Evolutionary conservation across 495 filamentous ascomycete species (phyloP).

Genomic region (Coniosporium apollinis): DNA sequence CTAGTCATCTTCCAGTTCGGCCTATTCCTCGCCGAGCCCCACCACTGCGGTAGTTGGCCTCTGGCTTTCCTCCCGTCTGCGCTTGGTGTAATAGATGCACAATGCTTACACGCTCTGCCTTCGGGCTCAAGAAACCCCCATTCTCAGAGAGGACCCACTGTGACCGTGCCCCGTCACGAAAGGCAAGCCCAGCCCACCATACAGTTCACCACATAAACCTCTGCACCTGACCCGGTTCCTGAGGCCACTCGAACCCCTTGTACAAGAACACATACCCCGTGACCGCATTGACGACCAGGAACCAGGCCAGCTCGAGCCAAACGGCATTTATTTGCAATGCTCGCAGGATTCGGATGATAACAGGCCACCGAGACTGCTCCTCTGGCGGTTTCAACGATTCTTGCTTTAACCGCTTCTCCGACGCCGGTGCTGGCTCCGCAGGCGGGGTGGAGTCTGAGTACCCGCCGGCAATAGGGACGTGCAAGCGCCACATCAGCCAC

Average conservation of each 20-base stretch:
- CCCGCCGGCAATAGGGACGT: slow-evolving; percentile 36
- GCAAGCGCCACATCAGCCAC: slow-evolving; percentile 84
- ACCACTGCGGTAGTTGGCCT: no score
- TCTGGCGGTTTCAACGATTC: background rate
- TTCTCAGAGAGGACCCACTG: no score
- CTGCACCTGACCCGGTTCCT: slow-evolving; percentile 66
- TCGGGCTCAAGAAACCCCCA: no score
- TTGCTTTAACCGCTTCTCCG: background rate
- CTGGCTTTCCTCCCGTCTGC: no score
- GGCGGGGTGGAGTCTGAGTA: slow-evolving; percentile 12
- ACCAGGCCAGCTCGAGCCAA: slow-evolving; percentile 64
- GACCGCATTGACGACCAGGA: slow-evolving; percentile 48
- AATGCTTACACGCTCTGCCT: no score
- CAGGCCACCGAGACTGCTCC: background rate
- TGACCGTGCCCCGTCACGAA: no score
- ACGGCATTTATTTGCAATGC: slow-evolving; percentile 27
- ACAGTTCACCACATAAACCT: slow-evolving; percentile 89
- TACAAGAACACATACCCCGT: slow-evolving; percentile 73
- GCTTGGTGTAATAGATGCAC: no score
- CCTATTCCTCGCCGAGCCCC: no score
- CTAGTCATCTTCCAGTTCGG: no score
- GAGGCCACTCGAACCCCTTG: slow-evolving; percentile 62
- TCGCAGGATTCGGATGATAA: slow-evolving; percentile 4
- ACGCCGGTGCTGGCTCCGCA: slow-evolving; percentile 7
- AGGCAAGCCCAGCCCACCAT: no score